These are phyloP conservation scores for Vicia faba DNA, from an alignment of 306 rosid species.

Conservation along the genomic window DNA sequence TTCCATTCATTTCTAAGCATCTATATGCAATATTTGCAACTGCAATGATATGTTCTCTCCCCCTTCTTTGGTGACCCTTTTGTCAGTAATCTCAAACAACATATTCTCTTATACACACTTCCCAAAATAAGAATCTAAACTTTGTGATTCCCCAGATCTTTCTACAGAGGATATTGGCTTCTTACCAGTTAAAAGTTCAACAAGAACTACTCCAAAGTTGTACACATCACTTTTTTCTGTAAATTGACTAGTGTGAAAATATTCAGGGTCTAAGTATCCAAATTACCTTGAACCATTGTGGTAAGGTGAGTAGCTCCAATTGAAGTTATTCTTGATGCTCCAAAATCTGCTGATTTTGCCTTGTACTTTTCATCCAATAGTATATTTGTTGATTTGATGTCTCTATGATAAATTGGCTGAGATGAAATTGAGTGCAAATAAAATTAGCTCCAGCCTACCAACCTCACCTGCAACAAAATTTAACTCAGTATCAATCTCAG, in stretches of 20 bases:
- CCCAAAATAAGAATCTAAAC: slow-evolving; percentile 44
- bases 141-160: slow-evolving; percentile 3
- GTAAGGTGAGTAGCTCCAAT: slow-evolving; percentile 43
- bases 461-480: no score
- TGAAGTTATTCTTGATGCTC: slow-evolving; percentile 37
- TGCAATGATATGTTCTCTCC: slow-evolving; percentile 34
- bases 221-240: slow-evolving; percentile 45
- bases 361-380: slow-evolving; percentile 39
- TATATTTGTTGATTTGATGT: slow-evolving; percentile 46
- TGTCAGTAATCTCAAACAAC: slow-evolving; percentile 43
- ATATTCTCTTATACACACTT: slow-evolving; percentile 22
- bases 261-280: slow-evolving; percentile 47
- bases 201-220: slow-evolving; percentile 43
- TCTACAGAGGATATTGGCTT: slow-evolving; percentile 12
- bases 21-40: slow-evolving; percentile 50
- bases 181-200: slow-evolving; percentile 38
- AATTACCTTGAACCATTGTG: slow-evolving; percentile 38
- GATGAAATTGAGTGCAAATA: slow-evolving; percentile 47
- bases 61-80: slow-evolving; percentile 36
- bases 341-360: slow-evolving; percentile 46
- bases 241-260: slow-evolving; percentile 39
- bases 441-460: slow-evolving; percentile 40
- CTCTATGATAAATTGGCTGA: slow-evolving; percentile 43
- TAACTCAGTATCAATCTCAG: no score
- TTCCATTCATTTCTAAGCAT: slow-evolving; percentile 54